phyloP scores from a whole-genome alignment of 371 early-diverging fungal genomes.

The Zychaea mexicana region DNA sequence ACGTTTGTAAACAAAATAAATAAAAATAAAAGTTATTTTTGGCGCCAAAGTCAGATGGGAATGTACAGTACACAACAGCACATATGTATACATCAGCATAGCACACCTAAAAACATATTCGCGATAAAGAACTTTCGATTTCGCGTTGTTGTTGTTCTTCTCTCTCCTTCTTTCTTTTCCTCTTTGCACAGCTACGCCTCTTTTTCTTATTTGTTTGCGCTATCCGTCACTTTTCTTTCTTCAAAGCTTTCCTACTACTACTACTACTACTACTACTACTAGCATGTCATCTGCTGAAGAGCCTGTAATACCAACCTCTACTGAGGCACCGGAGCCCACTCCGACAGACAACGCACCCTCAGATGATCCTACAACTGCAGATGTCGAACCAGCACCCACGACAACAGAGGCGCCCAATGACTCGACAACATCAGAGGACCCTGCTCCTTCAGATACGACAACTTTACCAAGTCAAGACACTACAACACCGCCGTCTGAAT shows the following conservation, averaged over 20 bases:
- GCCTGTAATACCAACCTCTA: neutral
- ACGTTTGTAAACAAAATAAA: slow-evolving; percentile 2
- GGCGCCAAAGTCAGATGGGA: slow-evolving; percentile 2
- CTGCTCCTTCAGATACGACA: neutral
- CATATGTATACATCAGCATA: too few species aligned
- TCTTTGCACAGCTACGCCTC: neutral
- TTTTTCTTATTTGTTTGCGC: neutral
- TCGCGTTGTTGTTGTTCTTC: too few species aligned
- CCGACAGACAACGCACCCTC: neutral
- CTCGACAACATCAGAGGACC: neutral
- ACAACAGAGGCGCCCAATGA: neutral
- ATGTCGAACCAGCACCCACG: neutral
- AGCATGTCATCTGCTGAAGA: neutral
- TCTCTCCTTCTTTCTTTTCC: too few species aligned
- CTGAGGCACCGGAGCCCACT: neutral
- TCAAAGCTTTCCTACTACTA: neutral
- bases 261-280: neutral
- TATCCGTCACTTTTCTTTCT: neutral
- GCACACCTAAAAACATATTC: neutral
- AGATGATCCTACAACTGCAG: neutral
- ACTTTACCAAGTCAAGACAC: too few species aligned
- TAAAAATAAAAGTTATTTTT: slow-evolving; percentile 4
- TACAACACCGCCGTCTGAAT: too few species aligned
- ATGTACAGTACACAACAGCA: neutral
- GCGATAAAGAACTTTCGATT: neutral